These are phyloP conservation scores for Chrysosporium keratinophilum DNA, from an alignment of 2,329 filamentous ascomycete genomes.

Conservation along the genomic window DNA sequence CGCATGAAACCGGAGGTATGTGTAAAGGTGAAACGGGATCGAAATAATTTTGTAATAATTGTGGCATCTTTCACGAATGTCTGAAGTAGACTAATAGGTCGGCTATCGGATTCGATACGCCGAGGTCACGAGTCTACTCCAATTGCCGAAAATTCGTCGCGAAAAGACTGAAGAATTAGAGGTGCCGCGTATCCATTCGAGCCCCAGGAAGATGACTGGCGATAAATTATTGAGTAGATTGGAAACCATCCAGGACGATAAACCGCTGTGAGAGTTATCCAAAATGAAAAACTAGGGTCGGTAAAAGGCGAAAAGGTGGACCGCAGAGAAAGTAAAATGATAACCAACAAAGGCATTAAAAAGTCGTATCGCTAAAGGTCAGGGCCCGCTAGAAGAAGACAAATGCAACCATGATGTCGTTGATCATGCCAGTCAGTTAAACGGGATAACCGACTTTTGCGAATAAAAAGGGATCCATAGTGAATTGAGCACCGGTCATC, in stretches of 20 bases:
- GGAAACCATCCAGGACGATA: slow-evolving; percentile 4
- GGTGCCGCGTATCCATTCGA: not conserved
- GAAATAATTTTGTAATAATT: not conserved
- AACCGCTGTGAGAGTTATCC: slow-evolving; percentile 7
- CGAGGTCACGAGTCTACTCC: not conserved
- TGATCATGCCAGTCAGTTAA: slow-evolving; percentile 19
- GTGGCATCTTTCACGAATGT: not conserved
- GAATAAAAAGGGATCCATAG: not conserved
- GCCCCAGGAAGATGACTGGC: not conserved
- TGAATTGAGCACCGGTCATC: slow-evolving; percentile 18
- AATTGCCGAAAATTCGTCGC: not conserved
- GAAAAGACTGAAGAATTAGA: not conserved
- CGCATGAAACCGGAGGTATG: not conserved
- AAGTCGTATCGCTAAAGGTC: slow-evolving; percentile 25
- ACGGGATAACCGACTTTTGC: not conserved
- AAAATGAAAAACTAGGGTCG: slow-evolving; percentile 16
- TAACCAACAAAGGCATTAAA: slow-evolving; percentile 28
- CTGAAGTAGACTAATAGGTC: not conserved
- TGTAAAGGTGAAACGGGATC: not conserved
- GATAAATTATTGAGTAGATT: slow-evolving; percentile 6
- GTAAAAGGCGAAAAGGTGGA: slow-evolving; percentile 18
- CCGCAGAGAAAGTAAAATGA: not conserved
- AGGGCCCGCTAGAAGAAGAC: slow-evolving; percentile 32
- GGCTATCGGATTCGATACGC: not conserved
- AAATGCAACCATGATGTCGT: slow-evolving; percentile 26